Evolutionary conservation across 2,329 filamentous ascomycete species (phyloP).

Genomic region (Penicillium janthinellum): DNA sequence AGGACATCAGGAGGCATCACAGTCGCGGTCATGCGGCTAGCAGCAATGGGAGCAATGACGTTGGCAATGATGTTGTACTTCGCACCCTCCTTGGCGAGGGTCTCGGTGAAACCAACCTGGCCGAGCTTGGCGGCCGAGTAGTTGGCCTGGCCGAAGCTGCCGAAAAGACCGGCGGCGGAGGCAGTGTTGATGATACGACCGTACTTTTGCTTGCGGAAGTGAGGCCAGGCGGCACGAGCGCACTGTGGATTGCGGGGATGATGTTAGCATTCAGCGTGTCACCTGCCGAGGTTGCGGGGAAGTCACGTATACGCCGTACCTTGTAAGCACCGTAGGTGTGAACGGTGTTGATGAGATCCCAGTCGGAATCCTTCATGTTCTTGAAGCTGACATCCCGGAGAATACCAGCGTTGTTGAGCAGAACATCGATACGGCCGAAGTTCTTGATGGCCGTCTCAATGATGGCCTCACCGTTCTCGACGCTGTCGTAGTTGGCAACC

Average conservation of each 20-base stretch:
- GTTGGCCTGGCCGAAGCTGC: constrained; percentile 93
- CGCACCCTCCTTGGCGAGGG: constrained; percentile 91
- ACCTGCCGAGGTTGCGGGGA: not conserved
- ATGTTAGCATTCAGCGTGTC: constrained; percentile 18
- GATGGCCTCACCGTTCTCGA: constrained; percentile 86
- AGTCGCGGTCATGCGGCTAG: constrained; percentile 92
- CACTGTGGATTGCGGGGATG: constrained; percentile 53
- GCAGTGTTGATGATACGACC: constrained; percentile 95
- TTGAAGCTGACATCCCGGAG: constrained; percentile 95
- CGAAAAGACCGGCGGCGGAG: constrained; percentile 93
- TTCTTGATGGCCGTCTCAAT: constrained; percentile 64
- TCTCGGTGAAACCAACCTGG: constrained; percentile 96
- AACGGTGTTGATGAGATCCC: constrained; percentile 91
- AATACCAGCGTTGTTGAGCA: constrained; percentile 98
- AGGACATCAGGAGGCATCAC: constrained; percentile 94
- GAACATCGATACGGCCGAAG: constrained; percentile 76
- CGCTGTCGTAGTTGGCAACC: constrained; percentile 89
- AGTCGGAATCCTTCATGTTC: constrained; percentile 97
- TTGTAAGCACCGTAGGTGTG: constrained; percentile 95
- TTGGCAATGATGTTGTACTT: constrained; percentile 99
- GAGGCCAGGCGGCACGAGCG: constrained; percentile 88
- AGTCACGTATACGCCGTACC: constrained; percentile 35
- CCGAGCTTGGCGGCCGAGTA: constrained; percentile 96
- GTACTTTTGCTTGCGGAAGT: constrained; percentile 99
- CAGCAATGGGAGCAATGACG: constrained; percentile 92